Evolutionary conservation across 768 basidiomycete genomes (phyloP), one percentile per base, ranked within the genome.

Genomic region (Royoungia palumana): DNA sequence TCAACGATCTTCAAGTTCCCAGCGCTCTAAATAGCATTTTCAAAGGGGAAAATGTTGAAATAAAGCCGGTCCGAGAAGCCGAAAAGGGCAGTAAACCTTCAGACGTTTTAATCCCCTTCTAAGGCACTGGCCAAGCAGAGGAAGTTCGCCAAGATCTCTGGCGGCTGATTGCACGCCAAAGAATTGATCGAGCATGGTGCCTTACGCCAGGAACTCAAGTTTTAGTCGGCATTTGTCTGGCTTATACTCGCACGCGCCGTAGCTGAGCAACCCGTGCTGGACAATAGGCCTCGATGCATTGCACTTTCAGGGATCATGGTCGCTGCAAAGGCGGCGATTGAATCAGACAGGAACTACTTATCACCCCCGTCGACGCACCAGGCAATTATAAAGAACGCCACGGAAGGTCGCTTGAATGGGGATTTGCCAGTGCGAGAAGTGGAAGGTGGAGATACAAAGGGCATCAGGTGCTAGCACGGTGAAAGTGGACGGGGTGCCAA

Each of bases 351-450:
- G 92, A 94, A 66, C 76, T 94, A 21, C 49, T 79, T 2, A 80
- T 91, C 47, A 82, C 85, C 0, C 94, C 95, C 59, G 88, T 91
- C 40, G 76, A 93, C 60, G 87, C 89, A 0, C 67, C 16, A 12
- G 30, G 30, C n/a, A 34, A 51, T 30, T 53, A 51, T 56, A 68
- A 68, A 20, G 70, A 67, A 41, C 78, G 88, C 14, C 73, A 79
- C 42, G 65, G 69, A 34, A 75, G 76, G 55, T 61, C 91, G 36
- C 65, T 77, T 50, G 82, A 78, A 28, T 91, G 89, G 89, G 87
- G 87, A 3, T 89, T 90, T 56, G 93, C 58, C 55, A 51, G 11
- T 94, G 93, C 62, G 69, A 68, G 50, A 73, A 85, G 22, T 95
- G 93, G 64, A 56, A 76, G 11, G 69, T 73, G 41, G 91, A 94